Percentiles rank a stretch among this genome's conserved stretches.
These are phyloP conservation scores for Nepenthes mirabilis DNA, from an alignment of 148 eudicot species.

Conservation along the genomic window DNA sequence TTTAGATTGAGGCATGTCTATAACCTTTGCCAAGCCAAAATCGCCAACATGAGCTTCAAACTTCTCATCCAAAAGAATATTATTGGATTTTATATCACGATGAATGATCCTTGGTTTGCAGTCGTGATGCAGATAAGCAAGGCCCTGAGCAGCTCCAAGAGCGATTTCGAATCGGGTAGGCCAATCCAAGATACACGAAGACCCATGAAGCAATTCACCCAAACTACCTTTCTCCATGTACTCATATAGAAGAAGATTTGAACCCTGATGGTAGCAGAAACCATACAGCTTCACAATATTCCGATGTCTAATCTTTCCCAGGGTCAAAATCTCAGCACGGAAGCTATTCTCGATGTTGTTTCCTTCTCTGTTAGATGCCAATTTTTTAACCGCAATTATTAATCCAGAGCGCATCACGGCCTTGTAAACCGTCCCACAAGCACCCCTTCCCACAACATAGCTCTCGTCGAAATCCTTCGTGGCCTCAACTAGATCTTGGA, in stretches of 20 bases:
- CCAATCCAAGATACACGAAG: slow-evolving; percentile 60
- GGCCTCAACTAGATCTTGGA: slow-evolving; percentile 79
- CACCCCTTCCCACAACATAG: slow-evolving; percentile 74
- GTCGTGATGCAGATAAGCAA: slow-evolving; percentile 90
- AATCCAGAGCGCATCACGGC: slow-evolving; percentile 66
- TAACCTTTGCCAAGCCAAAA: slow-evolving; percentile 94
- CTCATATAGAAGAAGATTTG: slow-evolving; percentile 83
- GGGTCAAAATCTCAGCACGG: slow-evolving; percentile 79
- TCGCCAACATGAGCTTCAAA: slow-evolving; percentile 99
- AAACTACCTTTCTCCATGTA: slow-evolving; percentile 89
- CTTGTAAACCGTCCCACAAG: slow-evolving; percentile 84
- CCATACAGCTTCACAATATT: slow-evolving; percentile 90
- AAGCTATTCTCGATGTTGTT: slow-evolving; percentile 74
- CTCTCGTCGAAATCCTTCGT: slow-evolving; percentile 64
- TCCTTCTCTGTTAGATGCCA: slow-evolving; percentile 88
- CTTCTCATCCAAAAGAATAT: slow-evolving; percentile 77
- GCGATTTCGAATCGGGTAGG: slow-evolving; percentile 67
- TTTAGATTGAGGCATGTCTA: slow-evolving; percentile 94
- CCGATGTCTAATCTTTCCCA: slow-evolving; percentile 91
- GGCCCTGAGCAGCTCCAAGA: slow-evolving; percentile 91
- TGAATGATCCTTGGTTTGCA: slow-evolving; percentile 95
- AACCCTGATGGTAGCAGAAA: slow-evolving; percentile 84
- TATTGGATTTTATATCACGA: slow-evolving; percentile 89
- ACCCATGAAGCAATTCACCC: slow-evolving; percentile 81
- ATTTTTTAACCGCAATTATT: slow-evolving; percentile 71